These are phyloP conservation scores for Pisolithus thermaeus DNA, from an alignment of 1,284 basidiomycete genomes.

Conservation along the genomic window DNA sequence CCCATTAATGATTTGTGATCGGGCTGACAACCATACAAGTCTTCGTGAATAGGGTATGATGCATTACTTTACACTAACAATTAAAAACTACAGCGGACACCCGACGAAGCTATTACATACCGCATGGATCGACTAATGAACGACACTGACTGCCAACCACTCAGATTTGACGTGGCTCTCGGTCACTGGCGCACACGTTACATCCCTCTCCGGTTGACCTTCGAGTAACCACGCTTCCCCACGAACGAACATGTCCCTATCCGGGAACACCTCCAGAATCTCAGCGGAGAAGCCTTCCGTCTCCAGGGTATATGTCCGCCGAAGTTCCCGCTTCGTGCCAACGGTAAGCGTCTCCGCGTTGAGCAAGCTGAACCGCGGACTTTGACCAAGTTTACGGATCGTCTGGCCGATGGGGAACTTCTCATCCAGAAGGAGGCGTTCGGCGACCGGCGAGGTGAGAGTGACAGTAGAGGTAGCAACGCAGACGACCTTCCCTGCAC, in stretches of 20 bases:
- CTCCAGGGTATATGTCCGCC: slow-evolving; percentile 52
- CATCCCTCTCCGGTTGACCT: slow-evolving; percentile 9
- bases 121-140: no score
- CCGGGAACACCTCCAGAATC: slow-evolving; percentile 62
- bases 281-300: slow-evolving; percentile 56
- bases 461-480: slow-evolving; percentile 57
- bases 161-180: slow-evolving; percentile 10
- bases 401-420: slow-evolving; percentile 69
- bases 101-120: no score
- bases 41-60: no score
- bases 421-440: slow-evolving; percentile 60
- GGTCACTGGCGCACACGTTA: background rate
- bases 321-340: slow-evolving; percentile 35
- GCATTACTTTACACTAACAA: no score
- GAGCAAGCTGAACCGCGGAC: slow-evolving; percentile 53
- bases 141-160: slow-evolving; percentile 10
- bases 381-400: slow-evolving; percentile 48
- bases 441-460: slow-evolving; percentile 47
- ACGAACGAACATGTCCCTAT: slow-evolving; percentile 54
- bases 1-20: no score
- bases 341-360: slow-evolving; percentile 34
- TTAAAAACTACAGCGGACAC: no score
- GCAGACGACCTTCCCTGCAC: slow-evolving; percentile 49
- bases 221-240: slow-evolving; percentile 47
- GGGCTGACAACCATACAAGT: no score